Evolutionary conservation across 2,329 filamentous ascomycete genomes (phyloP).

Genomic region (Thielaviopsis populi): DNA sequence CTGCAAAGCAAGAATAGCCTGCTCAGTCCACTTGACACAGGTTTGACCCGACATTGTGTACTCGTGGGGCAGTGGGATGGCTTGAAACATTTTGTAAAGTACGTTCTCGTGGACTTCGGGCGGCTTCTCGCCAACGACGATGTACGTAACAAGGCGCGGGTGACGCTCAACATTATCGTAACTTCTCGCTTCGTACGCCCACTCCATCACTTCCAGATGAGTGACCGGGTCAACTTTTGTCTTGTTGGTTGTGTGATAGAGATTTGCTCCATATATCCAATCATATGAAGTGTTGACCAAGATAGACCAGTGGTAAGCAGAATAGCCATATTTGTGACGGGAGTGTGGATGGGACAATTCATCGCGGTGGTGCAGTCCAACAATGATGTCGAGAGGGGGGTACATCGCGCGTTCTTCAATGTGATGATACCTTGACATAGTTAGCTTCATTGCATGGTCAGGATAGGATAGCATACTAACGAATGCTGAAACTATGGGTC

Average conservation of each 20-base stretch:
- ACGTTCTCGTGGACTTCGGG: neutral
- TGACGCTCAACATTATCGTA: neutral
- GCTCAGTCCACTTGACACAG: neutral
- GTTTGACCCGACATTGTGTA: neutral
- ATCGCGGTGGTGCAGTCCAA: neutral
- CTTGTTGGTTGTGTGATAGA: neutral
- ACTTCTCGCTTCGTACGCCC: neutral
- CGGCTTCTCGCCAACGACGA: neutral
- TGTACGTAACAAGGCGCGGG: neutral
- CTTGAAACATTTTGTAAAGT: neutral
- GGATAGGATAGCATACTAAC: no score
- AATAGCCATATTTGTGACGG: neutral
- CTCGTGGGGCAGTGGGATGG: neutral
- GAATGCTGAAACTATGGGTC: no score
- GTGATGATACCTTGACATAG: neutral
- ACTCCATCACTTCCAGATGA: neutral
- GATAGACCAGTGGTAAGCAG: neutral
- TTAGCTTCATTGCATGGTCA: neutral
- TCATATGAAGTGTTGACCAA: neutral
- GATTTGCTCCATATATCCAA: neutral
- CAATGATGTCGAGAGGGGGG: neutral
- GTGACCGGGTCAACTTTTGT: neutral
- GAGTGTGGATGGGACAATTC: neutral
- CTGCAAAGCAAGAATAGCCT: neutral
- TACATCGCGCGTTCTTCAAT: no score